phyloP scores from a whole-genome alignment of 2,329 filamentous ascomycete species.

The Colletotrichum caudatum region DNA sequence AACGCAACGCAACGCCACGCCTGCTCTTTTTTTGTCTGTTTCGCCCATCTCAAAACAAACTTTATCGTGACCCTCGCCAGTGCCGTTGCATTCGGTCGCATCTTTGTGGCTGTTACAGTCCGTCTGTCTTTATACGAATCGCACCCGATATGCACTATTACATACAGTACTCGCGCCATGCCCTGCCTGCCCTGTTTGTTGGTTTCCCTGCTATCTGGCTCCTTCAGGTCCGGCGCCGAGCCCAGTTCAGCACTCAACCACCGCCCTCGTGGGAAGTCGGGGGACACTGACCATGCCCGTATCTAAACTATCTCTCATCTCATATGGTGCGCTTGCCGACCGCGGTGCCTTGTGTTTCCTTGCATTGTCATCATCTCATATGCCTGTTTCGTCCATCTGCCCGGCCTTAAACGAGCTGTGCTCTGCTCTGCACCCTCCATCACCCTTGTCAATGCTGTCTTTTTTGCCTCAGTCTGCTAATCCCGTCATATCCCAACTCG shows the following conservation, averaged over 20 bases:
- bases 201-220: not conserved
- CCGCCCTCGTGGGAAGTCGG: not conserved
- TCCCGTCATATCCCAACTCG: constrained; percentile 12
- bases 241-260: not conserved
- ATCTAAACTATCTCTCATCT: constrained; percentile 2
- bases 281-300: constrained; percentile 1
- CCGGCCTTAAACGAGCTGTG: constrained; percentile 23
- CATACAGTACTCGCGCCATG: not conserved
- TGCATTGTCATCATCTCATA: constrained; percentile 11
- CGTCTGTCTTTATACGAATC: not conserved
- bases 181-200: not conserved
- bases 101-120: constrained; percentile 17
- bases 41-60: constrained; percentile 32
- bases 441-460: constrained; percentile 1
- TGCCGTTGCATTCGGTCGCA: constrained; percentile 38
- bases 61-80: constrained; percentile 40
- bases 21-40: constrained; percentile 2
- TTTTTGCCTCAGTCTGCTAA: not conserved
- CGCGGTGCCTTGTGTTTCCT: constrained; percentile 7
- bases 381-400: not conserved
- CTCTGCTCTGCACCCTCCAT: constrained; percentile 17
- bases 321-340: not conserved
- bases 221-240: not conserved
- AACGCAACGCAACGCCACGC: too few relatives aligned
- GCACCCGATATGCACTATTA: not conserved